Evolutionary conservation across 116 monocot genomes (phyloP).

Genomic region (Phalaenopsis hybrid): DNA sequence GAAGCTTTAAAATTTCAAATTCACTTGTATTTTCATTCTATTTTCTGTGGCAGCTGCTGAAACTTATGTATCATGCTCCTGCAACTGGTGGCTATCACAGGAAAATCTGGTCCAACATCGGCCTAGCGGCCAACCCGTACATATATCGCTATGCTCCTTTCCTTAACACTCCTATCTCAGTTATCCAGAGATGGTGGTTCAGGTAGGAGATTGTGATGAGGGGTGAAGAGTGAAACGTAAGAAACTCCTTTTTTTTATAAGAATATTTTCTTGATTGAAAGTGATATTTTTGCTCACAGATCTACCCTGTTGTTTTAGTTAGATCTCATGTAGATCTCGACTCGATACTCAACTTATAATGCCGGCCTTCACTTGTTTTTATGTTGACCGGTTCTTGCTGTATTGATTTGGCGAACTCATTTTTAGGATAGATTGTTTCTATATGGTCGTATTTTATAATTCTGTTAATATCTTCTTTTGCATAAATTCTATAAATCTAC

Average conservation of each 20-base stretch:
- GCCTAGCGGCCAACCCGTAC: slow-evolving; percentile 40
- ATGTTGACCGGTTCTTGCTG: no score
- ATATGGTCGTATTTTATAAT: no score
- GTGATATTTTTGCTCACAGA: background rate
- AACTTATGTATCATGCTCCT: slow-evolving; percentile 96
- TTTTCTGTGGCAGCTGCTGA: slow-evolving; percentile 56
- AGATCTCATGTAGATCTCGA: background rate
- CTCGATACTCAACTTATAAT: no score
- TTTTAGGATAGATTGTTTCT: no score
- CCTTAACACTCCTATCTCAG: slow-evolving; percentile 54
- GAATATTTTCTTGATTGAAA: background rate
- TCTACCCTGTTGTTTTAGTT: background rate
- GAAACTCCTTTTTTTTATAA: background rate
- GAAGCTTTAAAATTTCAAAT: background rate
- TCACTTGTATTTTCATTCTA: background rate
- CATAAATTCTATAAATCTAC: no score
- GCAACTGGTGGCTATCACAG: slow-evolving; percentile 71
- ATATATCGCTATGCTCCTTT: slow-evolving; percentile 56
- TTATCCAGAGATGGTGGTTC: slow-evolving; percentile 86
- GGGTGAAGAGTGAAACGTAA: background rate
- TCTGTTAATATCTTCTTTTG: no score
- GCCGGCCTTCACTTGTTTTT: no score
- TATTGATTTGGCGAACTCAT: no score
- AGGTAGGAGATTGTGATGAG: slow-evolving; percentile 22
- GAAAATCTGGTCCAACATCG: slow-evolving; percentile 70